Conservation (phyloP, 2,329 filamentous ascomycete genomes). For the Stachybotrys echinatus region DNA sequence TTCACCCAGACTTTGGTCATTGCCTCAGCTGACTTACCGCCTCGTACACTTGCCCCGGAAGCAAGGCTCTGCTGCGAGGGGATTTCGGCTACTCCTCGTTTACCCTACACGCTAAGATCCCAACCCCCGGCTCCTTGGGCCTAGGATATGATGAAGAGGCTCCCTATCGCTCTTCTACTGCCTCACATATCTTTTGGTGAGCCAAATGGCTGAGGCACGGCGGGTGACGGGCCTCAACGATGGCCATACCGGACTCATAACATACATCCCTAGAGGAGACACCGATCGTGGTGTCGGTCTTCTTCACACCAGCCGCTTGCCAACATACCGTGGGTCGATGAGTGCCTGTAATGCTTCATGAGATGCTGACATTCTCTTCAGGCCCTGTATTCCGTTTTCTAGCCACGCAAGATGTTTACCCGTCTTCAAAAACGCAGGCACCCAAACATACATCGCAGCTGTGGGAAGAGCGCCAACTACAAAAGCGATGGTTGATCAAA, state of each 20-base stretch:
- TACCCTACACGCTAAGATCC: background rate
- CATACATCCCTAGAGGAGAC: slow-evolving; percentile 20
- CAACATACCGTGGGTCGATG: slow-evolving; percentile 14
- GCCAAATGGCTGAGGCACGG: slow-evolving; percentile 31
- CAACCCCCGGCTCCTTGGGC: background rate
- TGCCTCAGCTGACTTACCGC: too few relatives aligned
- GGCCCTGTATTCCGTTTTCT: slow-evolving; percentile 24
- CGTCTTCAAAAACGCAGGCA: slow-evolving; percentile 20
- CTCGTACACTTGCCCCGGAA: background rate
- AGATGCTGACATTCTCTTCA: slow-evolving; percentile 8
- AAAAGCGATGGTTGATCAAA: slow-evolving; percentile 46
- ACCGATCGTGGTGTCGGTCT: slow-evolving; percentile 16
- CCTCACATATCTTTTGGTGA: slow-evolving; percentile 1
- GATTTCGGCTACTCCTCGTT: background rate
- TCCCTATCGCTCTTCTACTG: background rate
- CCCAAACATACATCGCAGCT: slow-evolving; percentile 17
- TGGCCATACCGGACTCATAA: slow-evolving; percentile 26
- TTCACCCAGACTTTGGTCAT: too few relatives aligned
- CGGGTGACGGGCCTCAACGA: slow-evolving; percentile 23
- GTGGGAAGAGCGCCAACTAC: slow-evolving; percentile 25
- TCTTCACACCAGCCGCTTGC: slow-evolving; percentile 24
- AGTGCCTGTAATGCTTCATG: slow-evolving; percentile 5
- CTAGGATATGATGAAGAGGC: background rate
- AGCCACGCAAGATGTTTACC: slow-evolving; percentile 27
- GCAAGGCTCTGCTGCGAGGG: background rate